Conservation (phyloP, 1,284 basidiomycete species). For the Ceratobasidium sp. region DNA sequence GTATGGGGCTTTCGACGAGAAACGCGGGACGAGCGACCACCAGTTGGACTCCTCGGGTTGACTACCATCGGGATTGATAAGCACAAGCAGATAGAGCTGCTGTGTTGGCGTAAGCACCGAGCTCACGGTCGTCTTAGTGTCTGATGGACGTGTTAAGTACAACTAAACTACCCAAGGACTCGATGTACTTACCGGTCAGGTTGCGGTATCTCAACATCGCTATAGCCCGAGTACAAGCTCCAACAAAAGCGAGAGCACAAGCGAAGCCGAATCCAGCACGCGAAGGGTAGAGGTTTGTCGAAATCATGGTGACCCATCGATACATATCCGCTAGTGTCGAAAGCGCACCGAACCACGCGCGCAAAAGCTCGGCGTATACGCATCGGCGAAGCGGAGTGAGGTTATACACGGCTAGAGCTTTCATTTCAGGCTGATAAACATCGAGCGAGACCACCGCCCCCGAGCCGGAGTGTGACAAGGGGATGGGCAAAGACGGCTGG, state of each 20-base stretch:
- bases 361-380: too few species aligned
- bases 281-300: not conserved
- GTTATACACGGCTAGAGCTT: too few species aligned
- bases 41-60: not conserved
- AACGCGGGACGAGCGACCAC: not conserved
- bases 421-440: not conserved
- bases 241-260: not conserved
- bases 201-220: not conserved
- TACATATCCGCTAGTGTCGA: too few species aligned
- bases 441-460: not conserved
- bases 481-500: too few species aligned
- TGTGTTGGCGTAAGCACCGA: not conserved
- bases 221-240: not conserved
- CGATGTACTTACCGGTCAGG: not conserved
- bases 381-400: too few species aligned
- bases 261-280: not conserved
- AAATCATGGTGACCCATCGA: not conserved
- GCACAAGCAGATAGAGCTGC: not conserved
- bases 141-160: not conserved
- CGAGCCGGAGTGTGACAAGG: not conserved
- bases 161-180: not conserved
- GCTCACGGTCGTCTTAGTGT: not conserved
- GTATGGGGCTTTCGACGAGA: not conserved
- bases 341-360: too few species aligned
- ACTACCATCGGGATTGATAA: not conserved